These are phyloP conservation scores for Boletus smithii DNA, from an alignment of 1,284 basidiomycete species.

Conservation along the genomic window DNA sequence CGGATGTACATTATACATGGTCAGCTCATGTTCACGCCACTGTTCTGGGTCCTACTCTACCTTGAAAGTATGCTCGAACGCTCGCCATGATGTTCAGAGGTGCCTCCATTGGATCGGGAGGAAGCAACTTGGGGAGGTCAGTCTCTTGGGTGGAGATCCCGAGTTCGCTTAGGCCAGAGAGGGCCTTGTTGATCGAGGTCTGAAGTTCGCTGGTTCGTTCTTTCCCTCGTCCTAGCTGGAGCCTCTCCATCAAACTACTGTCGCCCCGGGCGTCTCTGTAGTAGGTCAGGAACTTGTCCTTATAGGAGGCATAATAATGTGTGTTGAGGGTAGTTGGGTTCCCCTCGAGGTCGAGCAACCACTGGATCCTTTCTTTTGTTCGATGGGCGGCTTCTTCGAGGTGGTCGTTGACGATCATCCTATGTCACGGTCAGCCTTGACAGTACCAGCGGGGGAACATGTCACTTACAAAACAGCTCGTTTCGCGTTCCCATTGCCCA, in stretches of 20 bases:
- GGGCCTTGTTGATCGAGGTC: conserved; percentile 25
- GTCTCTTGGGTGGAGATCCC: conserved; percentile 41
- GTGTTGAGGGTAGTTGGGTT: conserved; percentile 56
- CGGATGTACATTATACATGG: neutral
- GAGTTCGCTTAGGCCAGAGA: conserved; percentile 43
- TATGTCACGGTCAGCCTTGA: conserved; percentile 19
- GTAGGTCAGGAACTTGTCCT: conserved; percentile 50
- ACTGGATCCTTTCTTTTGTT: conserved; percentile 43
- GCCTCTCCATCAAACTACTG: conserved; percentile 25
- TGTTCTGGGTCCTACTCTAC: conserved; percentile 29
- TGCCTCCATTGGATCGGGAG: conserved; percentile 50
- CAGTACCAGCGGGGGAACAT: neutral
- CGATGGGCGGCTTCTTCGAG: conserved; percentile 41
- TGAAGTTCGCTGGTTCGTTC: neutral
- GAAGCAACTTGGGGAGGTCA: conserved; percentile 53
- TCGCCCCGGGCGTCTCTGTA: conserved; percentile 44
- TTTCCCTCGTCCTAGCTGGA: conserved; percentile 1
- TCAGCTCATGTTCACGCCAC: neutral
- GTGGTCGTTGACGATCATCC: conserved; percentile 47
- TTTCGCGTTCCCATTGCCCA: conserved; percentile 44
- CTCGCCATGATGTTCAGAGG: conserved; percentile 67
- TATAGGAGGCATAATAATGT: conserved; percentile 56
- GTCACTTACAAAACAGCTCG: conserved; percentile 47
- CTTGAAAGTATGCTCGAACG: conserved; percentile 71
- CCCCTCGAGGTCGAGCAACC: conserved; percentile 52